Base-by-base conservation (phyloP, 2,329 filamentous ascomycete genomes). In the Zopfia rhizophila region DNA sequence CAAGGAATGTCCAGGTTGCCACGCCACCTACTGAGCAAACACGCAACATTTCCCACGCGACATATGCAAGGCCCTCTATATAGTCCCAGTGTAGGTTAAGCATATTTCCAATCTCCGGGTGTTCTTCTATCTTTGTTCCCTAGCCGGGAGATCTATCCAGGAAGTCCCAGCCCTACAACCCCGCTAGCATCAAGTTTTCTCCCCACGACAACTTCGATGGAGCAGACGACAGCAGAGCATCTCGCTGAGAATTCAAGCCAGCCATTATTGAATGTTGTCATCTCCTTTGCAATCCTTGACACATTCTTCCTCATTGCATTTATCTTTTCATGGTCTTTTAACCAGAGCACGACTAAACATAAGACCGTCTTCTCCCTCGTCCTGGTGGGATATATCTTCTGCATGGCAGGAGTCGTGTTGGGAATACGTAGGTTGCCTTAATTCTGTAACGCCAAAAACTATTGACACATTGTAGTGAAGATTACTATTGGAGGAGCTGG, bases 241-340 rank as follows among this genome's bases (percentile, higher is more conserved):
- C 8, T 19, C n/a, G n/a, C 37, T 16, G 37, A 30, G 17, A 12
- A 39, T 24, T 39, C 43, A 5, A 47, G 53, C 22, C 48, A 50
- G 23, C 46, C 53, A n/a, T 28, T 58, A 24, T 19, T 58, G 16
- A 53, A 58, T 29, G 45, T 58, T 17, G 58, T 53, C 53, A 58
- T 60, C 17, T 42, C 36, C 8, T 55, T 60, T 39, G 55, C 55
- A 7, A 46, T 56, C n/a, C 30, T 58, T 3, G 55, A 58, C 27
- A 58, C 57, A 2, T 39, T 56, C 21, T 56, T 60, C 33, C 42
- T 60, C 18, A 48, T 52, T 21, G 43, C 48, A 2, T 60, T 58
- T 37, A 25, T 58, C 19, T 46, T 58, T 8, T 60, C 57, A 5
- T 55, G 55, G 55, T 46, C 56, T 30, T 51, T 46, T 40, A 60